Percentiles rank a stretch among this genome's conserved stretches.
These are phyloP conservation scores for Carex littledalei DNA, from an alignment of 176 grass and related monocot species.

Conservation along the genomic window DNA sequence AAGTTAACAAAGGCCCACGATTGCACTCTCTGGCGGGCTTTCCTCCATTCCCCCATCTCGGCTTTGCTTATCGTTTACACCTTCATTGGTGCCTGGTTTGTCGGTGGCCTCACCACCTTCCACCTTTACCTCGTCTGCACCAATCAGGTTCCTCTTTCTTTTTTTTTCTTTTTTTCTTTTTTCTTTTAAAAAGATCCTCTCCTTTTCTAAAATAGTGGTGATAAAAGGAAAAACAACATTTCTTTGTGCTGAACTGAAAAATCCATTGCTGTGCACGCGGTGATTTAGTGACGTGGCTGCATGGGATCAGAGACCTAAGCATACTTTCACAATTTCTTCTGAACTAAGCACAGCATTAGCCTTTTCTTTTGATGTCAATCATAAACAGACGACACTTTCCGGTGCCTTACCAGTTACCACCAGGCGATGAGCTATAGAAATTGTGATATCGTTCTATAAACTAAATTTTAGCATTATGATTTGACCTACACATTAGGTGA, in stretches of 20 bases:
- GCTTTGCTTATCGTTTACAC: constrained; percentile 74
- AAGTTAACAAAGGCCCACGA: constrained; percentile 21
- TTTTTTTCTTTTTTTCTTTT: background rate
- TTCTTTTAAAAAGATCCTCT: background rate
- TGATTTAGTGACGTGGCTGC: background rate
- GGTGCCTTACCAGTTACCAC: background rate
- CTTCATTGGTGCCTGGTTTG: constrained; percentile 86
- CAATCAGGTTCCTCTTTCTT: constrained; percentile 60
- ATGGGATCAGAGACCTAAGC: background rate
- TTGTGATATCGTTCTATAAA: background rate
- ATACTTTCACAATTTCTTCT: background rate
- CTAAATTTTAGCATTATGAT: background rate
- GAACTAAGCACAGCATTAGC: background rate
- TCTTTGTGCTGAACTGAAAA: too few species aligned
- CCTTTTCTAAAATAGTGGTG: background rate
- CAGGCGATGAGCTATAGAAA: background rate
- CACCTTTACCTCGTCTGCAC: constrained; percentile 82
- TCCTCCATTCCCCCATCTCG: constrained; percentile 54
- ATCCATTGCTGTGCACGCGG: background rate
- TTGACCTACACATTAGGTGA: background rate
- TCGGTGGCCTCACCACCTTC: constrained; percentile 83
- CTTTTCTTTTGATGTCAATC: background rate
- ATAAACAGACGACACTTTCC: background rate
- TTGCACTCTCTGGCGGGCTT: constrained; percentile 34
- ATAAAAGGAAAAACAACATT: too few species aligned